Percentiles rank a stretch among this genome's conserved stretches.
phyloP scores from a whole-genome alignment of 306 rosid species.

The Elaeagnus macrophylla region DNA sequence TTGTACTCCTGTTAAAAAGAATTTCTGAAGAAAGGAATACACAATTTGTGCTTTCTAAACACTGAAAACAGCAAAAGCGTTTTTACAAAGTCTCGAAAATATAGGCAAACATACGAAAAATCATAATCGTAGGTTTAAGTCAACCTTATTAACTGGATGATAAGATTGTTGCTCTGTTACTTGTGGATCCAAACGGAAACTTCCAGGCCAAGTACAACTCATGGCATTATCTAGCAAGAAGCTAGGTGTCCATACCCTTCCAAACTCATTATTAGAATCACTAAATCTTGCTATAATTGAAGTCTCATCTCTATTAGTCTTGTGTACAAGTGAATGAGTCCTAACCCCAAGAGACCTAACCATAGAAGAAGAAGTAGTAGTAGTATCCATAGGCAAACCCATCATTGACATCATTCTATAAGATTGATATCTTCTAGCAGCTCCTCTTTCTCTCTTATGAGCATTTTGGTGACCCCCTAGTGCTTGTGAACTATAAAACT shows the following conservation, averaged over 20 bases:
- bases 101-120: too few relatives aligned
- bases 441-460: slow-evolving; percentile 93
- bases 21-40: too few relatives aligned
- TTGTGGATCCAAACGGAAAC: slow-evolving; percentile 57
- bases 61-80: too few relatives aligned
- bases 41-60: too few relatives aligned
- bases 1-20: too few relatives aligned
- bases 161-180: slow-evolving; percentile 36
- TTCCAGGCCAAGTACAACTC: slow-evolving; percentile 76
- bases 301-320: slow-evolving; percentile 48
- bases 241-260: slow-evolving; percentile 34
- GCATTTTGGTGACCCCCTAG: slow-evolving; percentile 97
- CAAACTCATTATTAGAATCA: slow-evolving; percentile 38
- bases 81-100: too few relatives aligned
- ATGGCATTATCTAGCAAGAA: slow-evolving; percentile 39
- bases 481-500: slow-evolving; percentile 89
- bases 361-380: slow-evolving; percentile 16
- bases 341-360: slow-evolving; percentile 61
- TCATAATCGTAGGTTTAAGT: too few relatives aligned
- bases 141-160: slow-evolving; percentile 6
- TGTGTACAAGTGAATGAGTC: slow-evolving; percentile 71
- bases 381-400: slow-evolving; percentile 37
- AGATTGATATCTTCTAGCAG: slow-evolving; percentile 73
- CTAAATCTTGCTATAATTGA: slow-evolving; percentile 41
- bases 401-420: slow-evolving; percentile 60